Conservation (phyloP, 495 filamentous ascomycete genomes). For the Chaetomium tenue region DNA sequence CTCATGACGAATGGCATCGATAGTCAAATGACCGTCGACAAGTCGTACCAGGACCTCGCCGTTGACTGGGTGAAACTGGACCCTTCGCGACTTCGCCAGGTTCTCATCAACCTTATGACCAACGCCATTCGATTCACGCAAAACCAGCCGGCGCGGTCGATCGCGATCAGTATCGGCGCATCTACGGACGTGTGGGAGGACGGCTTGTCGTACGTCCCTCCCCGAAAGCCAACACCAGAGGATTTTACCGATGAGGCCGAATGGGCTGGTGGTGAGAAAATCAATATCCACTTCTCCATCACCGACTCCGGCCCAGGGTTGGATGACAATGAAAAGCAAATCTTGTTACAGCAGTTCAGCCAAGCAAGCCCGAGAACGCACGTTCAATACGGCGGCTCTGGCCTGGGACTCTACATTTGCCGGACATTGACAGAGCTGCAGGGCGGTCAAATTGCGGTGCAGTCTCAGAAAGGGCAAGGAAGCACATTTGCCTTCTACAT, state of each 20-base stretch:
- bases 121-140: slow-evolving; percentile 83
- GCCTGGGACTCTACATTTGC: slow-evolving; percentile 80
- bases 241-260: slow-evolving; percentile 56
- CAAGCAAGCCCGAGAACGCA: slow-evolving; percentile 76
- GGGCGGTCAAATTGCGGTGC: slow-evolving; percentile 80
- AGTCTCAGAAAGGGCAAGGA: slow-evolving; percentile 66
- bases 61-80: slow-evolving; percentile 79
- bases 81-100: slow-evolving; percentile 72
- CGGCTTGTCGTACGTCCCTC: slow-evolving; percentile 54
- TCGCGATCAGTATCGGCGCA: slow-evolving; percentile 69
- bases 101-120: slow-evolving; percentile 73
- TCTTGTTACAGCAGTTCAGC: slow-evolving; percentile 77
- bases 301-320: slow-evolving; percentile 77
- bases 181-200: slow-evolving; percentile 53
- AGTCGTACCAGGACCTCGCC: slow-evolving; percentile 58
- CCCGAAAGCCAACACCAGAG: slow-evolving; percentile 47
- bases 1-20: slow-evolving; percentile 68
- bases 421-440: slow-evolving; percentile 74
- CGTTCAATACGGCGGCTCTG: slow-evolving; percentile 77
- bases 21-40: slow-evolving; percentile 64
- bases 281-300: slow-evolving; percentile 73
- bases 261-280: slow-evolving; percentile 66
- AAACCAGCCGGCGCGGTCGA: slow-evolving; percentile 55
- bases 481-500: slow-evolving; percentile 84
- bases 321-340: slow-evolving; percentile 66